phyloP scores from a whole-genome alignment of 1,284 basidiomycete species.

The Cutaneotrichosporon sp. region DNA sequence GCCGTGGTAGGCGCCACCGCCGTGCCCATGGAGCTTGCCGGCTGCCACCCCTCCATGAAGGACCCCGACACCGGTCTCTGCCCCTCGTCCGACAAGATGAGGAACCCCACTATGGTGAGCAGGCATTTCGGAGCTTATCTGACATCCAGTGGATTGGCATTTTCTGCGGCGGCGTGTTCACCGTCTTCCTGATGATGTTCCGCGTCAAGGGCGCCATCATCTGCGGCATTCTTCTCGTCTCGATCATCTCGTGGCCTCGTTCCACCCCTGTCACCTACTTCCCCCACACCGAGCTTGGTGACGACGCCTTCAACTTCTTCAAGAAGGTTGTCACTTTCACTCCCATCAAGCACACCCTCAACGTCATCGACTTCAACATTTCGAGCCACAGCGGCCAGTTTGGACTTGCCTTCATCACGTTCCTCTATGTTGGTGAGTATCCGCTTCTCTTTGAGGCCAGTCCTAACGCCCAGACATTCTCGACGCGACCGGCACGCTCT shows the following conservation, averaged over 20 bases:
- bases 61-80: conserved; percentile 61
- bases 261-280: conserved; percentile 77
- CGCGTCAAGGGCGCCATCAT: conserved; percentile 67
- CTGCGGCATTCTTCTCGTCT: conserved; percentile 69
- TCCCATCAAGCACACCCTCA: conserved; percentile 24
- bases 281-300: conserved; percentile 69
- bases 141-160: conserved; percentile 79
- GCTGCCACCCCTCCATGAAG: conserved; percentile 59
- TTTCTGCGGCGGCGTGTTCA: conserved; percentile 80
- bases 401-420: conserved; percentile 52
- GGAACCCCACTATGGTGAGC: conserved; percentile 24
- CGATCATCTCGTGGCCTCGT: conserved; percentile 85
- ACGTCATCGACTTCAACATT: conserved; percentile 22
- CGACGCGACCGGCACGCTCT: conserved; percentile 71
- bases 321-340: conserved; percentile 67
- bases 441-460: conserved; percentile 53
- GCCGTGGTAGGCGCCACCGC: conserved; percentile 73
- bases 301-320: conserved; percentile 80
- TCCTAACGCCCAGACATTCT: conserved; percentile 57
- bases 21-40: conserved; percentile 78
- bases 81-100: conserved; percentile 58
- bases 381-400: conserved; percentile 17
- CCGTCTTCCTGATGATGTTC: conserved; percentile 78
- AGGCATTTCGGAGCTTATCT: background rate
- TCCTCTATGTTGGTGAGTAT: conserved; percentile 78